Base-by-base conservation (phyloP, 169 alveolate genomes). In the Babesia caballi region DNA sequence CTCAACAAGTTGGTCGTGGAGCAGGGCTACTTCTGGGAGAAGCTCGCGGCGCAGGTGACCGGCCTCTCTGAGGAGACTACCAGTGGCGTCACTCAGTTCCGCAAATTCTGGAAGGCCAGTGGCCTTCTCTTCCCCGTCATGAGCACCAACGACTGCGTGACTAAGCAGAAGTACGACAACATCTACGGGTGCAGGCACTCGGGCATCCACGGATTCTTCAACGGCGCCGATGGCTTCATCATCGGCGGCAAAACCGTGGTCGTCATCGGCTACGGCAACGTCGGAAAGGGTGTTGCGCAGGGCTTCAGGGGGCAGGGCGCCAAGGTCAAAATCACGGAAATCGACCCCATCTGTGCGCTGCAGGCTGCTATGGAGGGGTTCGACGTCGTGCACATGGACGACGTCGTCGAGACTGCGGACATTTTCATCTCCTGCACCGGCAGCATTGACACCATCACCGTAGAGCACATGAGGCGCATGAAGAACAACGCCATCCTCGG, bases 51-150 rank as follows among this genome's bases (percentile, higher is more conserved):
- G 60, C 76, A 83, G 56, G 84, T 95, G 61, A 86, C 89, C 65
- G 99, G 99, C 23, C 97, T 96, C 56, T 92, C 98, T 51, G 99
- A 97, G 86, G 99, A 97, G 85, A 97, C 99, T 53, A 97, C 99
- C 46, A 96, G 99, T 38, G 99, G 99, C 19, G 98, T 97, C 49
- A 94, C 94, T 77, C 94, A 98, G 67, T 91, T 97, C 69, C 84
- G 92, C 50, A 90, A 93, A 82, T 90, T 95, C 93, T 95, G 95
- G 9, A 90, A 85, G 38, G 88, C 85, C 54, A 91, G 94, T 8
- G 94, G 93, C 66, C 91, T 97, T 49, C 93, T 96, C 54, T 93
- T 95, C 94, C 96, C 99, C 33, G 99, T 98, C 52, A 94, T 96
- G 84, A 94, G 95, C 80, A 98, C 96, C 19, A 96, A 96, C 80